Evolutionary conservation across 768 basidiomycete genomes (phyloP).

Genomic region (Rubroboletus satanas): DNA sequence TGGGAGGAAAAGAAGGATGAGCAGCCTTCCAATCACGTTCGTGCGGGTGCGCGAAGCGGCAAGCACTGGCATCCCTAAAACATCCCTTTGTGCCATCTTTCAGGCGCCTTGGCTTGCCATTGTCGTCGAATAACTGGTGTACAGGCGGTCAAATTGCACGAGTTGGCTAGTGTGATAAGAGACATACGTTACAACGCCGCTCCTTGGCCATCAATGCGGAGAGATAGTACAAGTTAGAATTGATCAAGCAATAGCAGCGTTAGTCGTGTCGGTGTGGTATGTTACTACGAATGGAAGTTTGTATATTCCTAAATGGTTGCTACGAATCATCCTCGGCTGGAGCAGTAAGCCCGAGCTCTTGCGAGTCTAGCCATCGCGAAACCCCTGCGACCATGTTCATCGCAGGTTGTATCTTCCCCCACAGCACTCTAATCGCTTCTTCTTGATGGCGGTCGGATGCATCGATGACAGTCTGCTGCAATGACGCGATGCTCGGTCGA

Average conservation of each 20-base stretch:
- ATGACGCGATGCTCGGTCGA: conserved; percentile 14
- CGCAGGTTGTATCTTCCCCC: conserved; percentile 29
- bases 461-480: conserved; percentile 8
- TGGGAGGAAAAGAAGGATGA: conserved; percentile 24
- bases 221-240: neutral
- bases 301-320: neutral
- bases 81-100: conserved; percentile 24
- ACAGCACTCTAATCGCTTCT: conserved; percentile 21
- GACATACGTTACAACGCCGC: conserved; percentile 31
- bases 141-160: conserved; percentile 3
- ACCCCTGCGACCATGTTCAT: conserved; percentile 31
- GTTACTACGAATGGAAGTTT: conserved; percentile 14
- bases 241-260: neutral
- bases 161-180: neutral
- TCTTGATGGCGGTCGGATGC: conserved; percentile 21
- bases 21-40: conserved; percentile 34
- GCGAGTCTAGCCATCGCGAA: conserved; percentile 30
- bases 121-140: conserved; percentile 28
- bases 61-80: conserved; percentile 15
- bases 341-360: conserved; percentile 23
- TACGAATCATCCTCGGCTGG: conserved; percentile 4
- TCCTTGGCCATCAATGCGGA: conserved; percentile 13
- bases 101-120: conserved; percentile 22
- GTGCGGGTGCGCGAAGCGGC: conserved; percentile 31
- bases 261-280: conserved; percentile 3